A percentile compares a stretch with the other conserved stretches of the same genome.
phyloP scores from a whole-genome alignment of 176 grass and related monocot species.

The Lolium rigidum region DNA sequence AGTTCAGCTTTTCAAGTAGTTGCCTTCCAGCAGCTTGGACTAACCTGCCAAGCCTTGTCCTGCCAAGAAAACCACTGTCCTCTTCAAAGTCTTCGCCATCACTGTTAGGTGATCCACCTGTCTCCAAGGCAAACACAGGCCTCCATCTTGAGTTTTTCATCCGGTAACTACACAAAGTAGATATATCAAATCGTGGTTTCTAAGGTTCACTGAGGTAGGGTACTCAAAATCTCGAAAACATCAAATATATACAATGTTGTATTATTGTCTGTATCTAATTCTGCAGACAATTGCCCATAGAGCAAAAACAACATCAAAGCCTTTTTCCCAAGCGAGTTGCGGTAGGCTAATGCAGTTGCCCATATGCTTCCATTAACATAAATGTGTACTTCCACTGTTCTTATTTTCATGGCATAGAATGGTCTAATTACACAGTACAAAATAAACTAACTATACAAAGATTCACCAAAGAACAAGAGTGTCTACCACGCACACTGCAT shows the following conservation, averaged over 20 bases:
- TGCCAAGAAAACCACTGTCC: conserved; percentile 62
- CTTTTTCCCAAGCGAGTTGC: no score
- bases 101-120: conserved; percentile 60
- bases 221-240: conserved; percentile 4
- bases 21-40: conserved; percentile 64
- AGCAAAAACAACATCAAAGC: no score
- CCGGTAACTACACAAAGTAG: conserved; percentile 52
- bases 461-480: neutral
- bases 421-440: neutral
- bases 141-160: conserved; percentile 62
- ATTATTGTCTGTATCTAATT: conserved; percentile 10
- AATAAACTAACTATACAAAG: neutral
- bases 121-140: conserved; percentile 67
- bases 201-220: neutral
- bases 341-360: neutral
- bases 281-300: neutral
- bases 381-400: neutral
- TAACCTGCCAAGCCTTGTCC: conserved; percentile 76
- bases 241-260: neutral
- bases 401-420: neutral
- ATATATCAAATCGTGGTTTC: conserved; percentile 23
- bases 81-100: conserved; percentile 62
- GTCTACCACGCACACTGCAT: neutral
- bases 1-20: conserved; percentile 79
- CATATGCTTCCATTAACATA: neutral